Percentiles rank a stretch among this genome's conserved stretches.
Evolutionary conservation across 768 basidiomycete species (phyloP).

Genomic region (Amanita phalloides): DNA sequence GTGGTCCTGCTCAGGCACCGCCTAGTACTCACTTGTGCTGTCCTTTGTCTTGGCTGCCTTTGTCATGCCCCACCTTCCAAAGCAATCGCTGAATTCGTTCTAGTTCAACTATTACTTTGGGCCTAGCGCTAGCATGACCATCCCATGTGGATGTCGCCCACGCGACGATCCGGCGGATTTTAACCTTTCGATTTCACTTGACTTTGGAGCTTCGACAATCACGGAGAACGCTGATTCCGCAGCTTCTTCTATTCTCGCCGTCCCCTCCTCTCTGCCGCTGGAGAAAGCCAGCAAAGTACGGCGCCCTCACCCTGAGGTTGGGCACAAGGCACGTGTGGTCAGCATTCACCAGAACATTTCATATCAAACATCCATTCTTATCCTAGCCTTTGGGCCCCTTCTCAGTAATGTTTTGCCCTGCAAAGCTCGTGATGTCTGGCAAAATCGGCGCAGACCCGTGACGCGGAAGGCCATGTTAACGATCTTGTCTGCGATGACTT

Average conservation of each 20-base stretch:
- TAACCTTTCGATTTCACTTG: background rate
- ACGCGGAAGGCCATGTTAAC: no score
- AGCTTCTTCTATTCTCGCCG: background rate
- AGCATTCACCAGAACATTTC: no score
- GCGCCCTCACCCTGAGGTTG: no score
- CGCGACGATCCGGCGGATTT: background rate
- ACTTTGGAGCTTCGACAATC: conserved; percentile 3
- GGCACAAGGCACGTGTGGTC: no score
- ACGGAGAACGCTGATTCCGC: background rate
- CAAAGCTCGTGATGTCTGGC: no score
- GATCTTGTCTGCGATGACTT: no score
- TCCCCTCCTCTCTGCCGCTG: background rate
- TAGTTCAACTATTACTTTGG: background rate
- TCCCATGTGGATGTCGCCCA: background rate
- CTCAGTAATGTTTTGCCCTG: no score
- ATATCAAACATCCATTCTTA: no score
- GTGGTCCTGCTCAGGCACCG: background rate
- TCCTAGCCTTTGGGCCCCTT: no score
- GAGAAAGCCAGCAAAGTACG: no score
- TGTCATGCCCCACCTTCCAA: no score
- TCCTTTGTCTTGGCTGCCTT: background rate
- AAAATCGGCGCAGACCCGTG: no score
- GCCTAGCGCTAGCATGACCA: background rate
- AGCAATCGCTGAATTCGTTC: background rate
- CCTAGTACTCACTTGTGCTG: background rate